phyloP scores from a whole-genome alignment of 2,329 filamentous ascomycete genomes.

The Aspergillus thermomutatus region DNA sequence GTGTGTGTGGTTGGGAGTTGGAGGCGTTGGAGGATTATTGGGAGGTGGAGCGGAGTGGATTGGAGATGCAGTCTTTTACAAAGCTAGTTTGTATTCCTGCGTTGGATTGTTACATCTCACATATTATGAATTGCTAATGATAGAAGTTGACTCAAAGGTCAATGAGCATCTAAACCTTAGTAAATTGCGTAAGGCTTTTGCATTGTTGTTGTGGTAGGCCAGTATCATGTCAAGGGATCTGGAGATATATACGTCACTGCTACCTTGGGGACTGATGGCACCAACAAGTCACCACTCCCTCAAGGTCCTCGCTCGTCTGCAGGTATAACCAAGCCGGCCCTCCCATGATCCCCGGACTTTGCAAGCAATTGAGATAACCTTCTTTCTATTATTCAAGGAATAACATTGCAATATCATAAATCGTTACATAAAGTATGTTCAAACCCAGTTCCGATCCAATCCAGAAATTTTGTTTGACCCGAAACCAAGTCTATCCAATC shows the following conservation, averaged over 20 bases:
- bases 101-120: not conserved
- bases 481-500: not conserved
- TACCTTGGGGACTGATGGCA: constrained; percentile 6
- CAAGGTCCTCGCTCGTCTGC: constrained; percentile 15
- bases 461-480: not conserved
- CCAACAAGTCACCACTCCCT: not conserved
- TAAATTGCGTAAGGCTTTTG: not conserved
- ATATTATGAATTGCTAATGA: not conserved
- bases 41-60: not conserved
- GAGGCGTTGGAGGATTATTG: not conserved
- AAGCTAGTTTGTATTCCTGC: not conserved
- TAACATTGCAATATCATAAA: not conserved
- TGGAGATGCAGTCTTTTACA: not conserved
- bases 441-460: not conserved
- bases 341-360: not conserved
- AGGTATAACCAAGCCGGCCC: not conserved
- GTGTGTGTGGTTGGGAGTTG: constrained; percentile 3
- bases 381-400: not conserved
- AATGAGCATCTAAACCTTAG: not conserved
- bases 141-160: not conserved
- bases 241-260: not conserved
- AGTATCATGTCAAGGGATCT: too few relatives aligned
- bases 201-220: too few relatives aligned
- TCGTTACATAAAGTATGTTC: not conserved
- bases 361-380: not conserved